Percentiles rank a stretch among this genome's conserved stretches.
Conservation (phyloP, 192 early-diverging fungal genomes). For the Tieghemiomyces parasiticus region DNA sequence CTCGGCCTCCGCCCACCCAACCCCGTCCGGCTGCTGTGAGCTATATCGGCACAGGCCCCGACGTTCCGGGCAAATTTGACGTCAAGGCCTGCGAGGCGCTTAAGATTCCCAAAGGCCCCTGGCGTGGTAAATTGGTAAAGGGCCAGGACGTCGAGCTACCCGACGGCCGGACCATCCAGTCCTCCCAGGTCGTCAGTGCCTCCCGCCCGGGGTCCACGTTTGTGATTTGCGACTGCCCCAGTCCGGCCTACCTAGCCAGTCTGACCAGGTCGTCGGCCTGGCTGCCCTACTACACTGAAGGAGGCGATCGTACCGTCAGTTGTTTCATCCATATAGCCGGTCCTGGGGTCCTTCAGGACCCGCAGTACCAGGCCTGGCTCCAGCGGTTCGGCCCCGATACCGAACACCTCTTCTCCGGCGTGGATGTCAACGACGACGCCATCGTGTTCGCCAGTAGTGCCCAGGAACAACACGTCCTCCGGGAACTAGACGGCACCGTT, state of each 20-base stretch:
- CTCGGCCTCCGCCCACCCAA: constrained; percentile 20
- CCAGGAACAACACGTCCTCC: constrained; percentile 43
- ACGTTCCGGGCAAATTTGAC: constrained; percentile 68
- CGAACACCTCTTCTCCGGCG: constrained; percentile 61
- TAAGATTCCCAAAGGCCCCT: constrained; percentile 48
- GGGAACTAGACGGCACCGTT: constrained; percentile 39
- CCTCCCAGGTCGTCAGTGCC: constrained; percentile 50
- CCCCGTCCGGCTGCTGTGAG: constrained; percentile 35
- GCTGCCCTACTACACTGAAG: constrained; percentile 16
- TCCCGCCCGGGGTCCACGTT: constrained; percentile 43
- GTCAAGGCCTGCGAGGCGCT: constrained; percentile 42
- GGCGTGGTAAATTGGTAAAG: constrained; percentile 37
- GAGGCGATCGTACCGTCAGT: constrained; percentile 15
- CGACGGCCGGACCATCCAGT: constrained; percentile 51
- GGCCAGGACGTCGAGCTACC: constrained; percentile 41
- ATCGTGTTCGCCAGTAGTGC: constrained; percentile 52
- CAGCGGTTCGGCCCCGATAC: constrained; percentile 46
- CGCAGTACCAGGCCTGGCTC: constrained; percentile 60
- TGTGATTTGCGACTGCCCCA: constrained; percentile 54
- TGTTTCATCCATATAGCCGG: constrained; percentile 57
- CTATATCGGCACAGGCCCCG: constrained; percentile 64
- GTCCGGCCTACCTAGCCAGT: constrained; percentile 30
- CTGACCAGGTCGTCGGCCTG: constrained; percentile 29
- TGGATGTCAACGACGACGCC: constrained; percentile 44
- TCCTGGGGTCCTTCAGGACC: constrained; percentile 40